Evolutionary conservation across 106 monocot genomes (phyloP).

Genomic region (Dactylorhiza incarnata): DNA sequence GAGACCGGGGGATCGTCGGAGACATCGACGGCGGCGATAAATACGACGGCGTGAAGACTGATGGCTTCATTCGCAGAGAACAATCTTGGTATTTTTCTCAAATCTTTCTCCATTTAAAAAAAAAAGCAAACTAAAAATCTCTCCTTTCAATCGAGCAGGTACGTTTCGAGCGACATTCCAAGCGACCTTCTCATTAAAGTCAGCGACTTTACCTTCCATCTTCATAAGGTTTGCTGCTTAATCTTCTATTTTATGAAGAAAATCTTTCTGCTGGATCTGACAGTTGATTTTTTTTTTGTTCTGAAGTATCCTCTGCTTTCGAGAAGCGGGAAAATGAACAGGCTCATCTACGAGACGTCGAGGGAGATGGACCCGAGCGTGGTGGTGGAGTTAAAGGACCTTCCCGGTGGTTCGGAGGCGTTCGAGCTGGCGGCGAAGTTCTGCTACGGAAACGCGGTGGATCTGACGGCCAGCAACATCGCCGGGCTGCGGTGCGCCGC

Average conservation of each 20-base stretch:
- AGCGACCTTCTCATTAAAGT: conserved; percentile 81
- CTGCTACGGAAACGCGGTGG: conserved; percentile 88
- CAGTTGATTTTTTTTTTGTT: background rate
- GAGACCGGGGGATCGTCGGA: conserved; percentile 27
- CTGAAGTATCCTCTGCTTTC: conserved; percentile 84
- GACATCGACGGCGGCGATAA: conserved; percentile 12
- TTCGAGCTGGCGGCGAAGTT: conserved; percentile 95
- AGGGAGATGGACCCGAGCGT: conserved; percentile 17
- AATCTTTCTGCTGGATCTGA: background rate
- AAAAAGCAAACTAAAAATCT: background rate
- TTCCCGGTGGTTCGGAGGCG: conserved; percentile 73
- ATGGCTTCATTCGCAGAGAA: conserved; percentile 65
- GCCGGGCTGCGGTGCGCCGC: conserved; percentile 77
- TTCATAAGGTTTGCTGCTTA: conserved; percentile 60
- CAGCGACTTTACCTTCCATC: conserved; percentile 52
- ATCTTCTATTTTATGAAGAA: background rate
- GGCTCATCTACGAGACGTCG: conserved; percentile 59
- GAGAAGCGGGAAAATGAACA: conserved; percentile 69
- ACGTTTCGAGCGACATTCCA: conserved; percentile 69
- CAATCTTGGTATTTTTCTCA: conserved; percentile 51
- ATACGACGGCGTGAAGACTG: conserved; percentile 51
- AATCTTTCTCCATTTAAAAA: background rate
- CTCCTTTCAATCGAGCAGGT: conserved; percentile 27
- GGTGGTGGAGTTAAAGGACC: conserved; percentile 50
- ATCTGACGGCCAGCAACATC: conserved; percentile 79